A percentile compares a stretch with the other conserved stretches of the same genome.
These are phyloP conservation scores for Bipolaris oryzae DNA, from an alignment of 2,329 filamentous ascomycete genomes.

Conservation along the genomic window DNA sequence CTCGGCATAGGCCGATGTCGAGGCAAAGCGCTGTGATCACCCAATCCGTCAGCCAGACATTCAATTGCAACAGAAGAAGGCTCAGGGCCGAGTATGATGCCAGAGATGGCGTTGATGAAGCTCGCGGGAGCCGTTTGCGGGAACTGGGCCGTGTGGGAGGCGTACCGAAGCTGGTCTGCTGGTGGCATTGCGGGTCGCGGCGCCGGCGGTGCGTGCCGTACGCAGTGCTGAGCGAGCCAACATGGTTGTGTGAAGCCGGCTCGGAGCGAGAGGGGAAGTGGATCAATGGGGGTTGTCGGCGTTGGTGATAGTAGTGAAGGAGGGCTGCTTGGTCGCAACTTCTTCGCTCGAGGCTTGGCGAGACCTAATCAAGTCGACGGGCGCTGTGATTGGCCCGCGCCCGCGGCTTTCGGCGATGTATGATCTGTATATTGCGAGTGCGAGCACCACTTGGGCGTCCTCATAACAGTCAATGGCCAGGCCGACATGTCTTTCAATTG, in stretches of 20 bases:
- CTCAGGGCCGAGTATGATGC: slow-evolving; percentile 17
- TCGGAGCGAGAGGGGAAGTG: slow-evolving; percentile 42
- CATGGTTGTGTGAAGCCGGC: slow-evolving; percentile 67
- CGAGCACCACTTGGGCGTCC: background rate
- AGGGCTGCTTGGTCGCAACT: slow-evolving; percentile 23
- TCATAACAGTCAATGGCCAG: background rate
- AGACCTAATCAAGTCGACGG: slow-evolving; percentile 18
- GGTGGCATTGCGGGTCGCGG: slow-evolving; percentile 71
- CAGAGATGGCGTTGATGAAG: slow-evolving; percentile 32
- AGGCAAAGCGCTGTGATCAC: slow-evolving; percentile 62
- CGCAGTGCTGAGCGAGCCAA: slow-evolving; percentile 91
- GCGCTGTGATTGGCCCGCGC: slow-evolving; percentile 27
- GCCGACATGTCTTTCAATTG: too few species aligned
- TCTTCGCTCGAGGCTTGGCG: slow-evolving; percentile 26
- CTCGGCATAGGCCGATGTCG: slow-evolving; percentile 73
- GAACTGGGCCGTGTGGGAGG: slow-evolving; percentile 35
- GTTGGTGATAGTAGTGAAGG: slow-evolving; percentile 35
- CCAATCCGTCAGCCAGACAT: slow-evolving; percentile 39
- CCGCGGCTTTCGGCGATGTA: slow-evolving; percentile 8
- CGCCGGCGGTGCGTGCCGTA: slow-evolving; percentile 83
- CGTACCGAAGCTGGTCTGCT: slow-evolving; percentile 56
- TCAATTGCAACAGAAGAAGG: slow-evolving; percentile 35
- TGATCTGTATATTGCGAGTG: slow-evolving; percentile 4
- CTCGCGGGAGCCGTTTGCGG: slow-evolving; percentile 36
- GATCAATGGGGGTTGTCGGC: slow-evolving; percentile 45